Evolutionary conservation across 2,329 filamentous ascomycete genomes (phyloP).

Genomic region (Malbranchea cinnamomea): DNA sequence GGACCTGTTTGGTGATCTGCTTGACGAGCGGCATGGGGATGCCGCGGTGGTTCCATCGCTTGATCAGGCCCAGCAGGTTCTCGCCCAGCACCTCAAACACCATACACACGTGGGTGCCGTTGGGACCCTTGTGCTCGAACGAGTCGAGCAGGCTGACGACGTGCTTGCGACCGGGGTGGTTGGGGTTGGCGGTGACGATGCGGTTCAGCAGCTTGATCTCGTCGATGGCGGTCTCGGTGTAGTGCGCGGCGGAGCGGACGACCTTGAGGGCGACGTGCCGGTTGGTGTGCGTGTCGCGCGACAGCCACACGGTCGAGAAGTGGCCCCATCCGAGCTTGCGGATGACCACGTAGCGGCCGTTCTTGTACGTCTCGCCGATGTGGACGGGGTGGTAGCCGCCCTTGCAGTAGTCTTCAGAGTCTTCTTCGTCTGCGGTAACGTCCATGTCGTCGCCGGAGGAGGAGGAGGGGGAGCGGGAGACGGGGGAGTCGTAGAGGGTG

Average conservation of each 20-base stretch:
- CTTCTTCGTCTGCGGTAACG: slow-evolving; percentile 93
- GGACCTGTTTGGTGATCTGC: slow-evolving; percentile 96
- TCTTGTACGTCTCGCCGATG: slow-evolving; percentile 93
- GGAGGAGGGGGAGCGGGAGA: slow-evolving; percentile 55
- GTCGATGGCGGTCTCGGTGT: slow-evolving; percentile 96
- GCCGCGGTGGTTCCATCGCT: slow-evolving; percentile 94
- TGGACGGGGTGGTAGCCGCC: slow-evolving; percentile 93
- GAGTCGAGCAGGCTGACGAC: slow-evolving; percentile 93
- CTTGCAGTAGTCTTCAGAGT: slow-evolving; percentile 98
- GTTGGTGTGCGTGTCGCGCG: slow-evolving; percentile 68
- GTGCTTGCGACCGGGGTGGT: slow-evolving; percentile 85
- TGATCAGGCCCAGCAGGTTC: slow-evolving; percentile 88
- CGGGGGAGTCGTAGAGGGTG: slow-evolving; percentile 19
- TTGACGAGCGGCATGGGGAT: slow-evolving; percentile 95
- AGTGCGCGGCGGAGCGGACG: slow-evolving; percentile 91
- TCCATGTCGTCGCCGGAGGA: slow-evolving; percentile 73
- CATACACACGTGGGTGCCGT: slow-evolving; percentile 96
- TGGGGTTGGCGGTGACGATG: slow-evolving; percentile 87
- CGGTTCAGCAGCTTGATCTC: slow-evolving; percentile 97
- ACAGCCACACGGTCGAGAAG: slow-evolving; percentile 90
- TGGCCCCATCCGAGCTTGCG: slow-evolving; percentile 97
- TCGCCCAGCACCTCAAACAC: slow-evolving; percentile 96
- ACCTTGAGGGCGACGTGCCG: slow-evolving; percentile 98
- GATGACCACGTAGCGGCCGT: slow-evolving; percentile 90
- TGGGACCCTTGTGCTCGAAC: slow-evolving; percentile 93